A percentile compares a stretch with the other conserved stretches of the same genome.
Evolutionary conservation across 1,284 basidiomycete genomes (phyloP).

Genomic region (Irpex sp.): DNA sequence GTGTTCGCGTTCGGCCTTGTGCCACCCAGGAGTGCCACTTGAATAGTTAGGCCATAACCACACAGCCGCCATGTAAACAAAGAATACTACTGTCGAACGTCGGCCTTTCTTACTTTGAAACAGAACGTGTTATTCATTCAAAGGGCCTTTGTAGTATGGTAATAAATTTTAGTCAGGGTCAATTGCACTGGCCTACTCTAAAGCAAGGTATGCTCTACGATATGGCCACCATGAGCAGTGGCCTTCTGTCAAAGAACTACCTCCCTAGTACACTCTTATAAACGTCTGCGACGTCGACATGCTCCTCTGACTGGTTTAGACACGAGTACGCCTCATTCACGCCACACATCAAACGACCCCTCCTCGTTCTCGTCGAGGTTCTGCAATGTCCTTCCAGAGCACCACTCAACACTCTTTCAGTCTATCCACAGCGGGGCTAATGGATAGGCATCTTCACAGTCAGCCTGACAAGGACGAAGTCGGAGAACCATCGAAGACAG

Average conservation of each 20-base stretch:
- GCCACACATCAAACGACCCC: neutral
- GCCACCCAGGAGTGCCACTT: neutral
- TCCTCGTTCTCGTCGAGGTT: neutral
- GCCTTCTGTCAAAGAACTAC: neutral
- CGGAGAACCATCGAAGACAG: neutral
- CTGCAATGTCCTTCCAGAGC: neutral
- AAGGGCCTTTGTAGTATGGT: neutral
- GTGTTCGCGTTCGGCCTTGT: slow-evolving; percentile 20
- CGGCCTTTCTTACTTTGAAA: neutral
- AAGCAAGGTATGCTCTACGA: neutral
- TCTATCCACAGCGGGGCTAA: slow-evolving; percentile 6
- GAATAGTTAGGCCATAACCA: neutral
- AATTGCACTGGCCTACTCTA: neutral
- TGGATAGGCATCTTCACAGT: slow-evolving; percentile 3
- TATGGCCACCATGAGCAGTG: neutral
- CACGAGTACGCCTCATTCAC: neutral
- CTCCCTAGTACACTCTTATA: neutral
- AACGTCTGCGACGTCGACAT: neutral
- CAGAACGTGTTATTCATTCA: neutral
- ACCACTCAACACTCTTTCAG: neutral
- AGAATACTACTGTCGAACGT: neutral
- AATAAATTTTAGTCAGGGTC: neutral
- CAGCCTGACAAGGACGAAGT: neutral
- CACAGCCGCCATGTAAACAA: neutral
- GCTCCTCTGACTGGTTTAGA: neutral